phyloP scores from a whole-genome alignment of 2,329 filamentous ascomycete genomes.

The Chaetomiaceae sp. region DNA sequence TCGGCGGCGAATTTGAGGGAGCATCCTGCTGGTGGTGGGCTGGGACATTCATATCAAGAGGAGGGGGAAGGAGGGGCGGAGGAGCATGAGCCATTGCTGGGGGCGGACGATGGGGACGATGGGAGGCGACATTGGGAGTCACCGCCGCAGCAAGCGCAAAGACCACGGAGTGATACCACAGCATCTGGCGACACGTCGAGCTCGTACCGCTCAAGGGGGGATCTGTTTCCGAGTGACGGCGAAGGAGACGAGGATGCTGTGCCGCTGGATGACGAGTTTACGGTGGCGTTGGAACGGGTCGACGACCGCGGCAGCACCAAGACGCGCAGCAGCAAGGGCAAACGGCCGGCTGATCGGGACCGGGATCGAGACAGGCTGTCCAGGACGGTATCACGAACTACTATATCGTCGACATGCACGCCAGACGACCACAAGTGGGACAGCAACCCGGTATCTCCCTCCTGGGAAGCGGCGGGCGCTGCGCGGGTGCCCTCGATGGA shows the following conservation, averaged over 20 bases:
- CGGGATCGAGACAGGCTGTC: slow-evolving; percentile 33
- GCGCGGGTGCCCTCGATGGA: slow-evolving; percentile 42
- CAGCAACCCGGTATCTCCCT: slow-evolving; percentile 18
- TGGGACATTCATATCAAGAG: slow-evolving; percentile 23
- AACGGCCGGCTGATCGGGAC: slow-evolving; percentile 38
- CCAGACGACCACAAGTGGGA: slow-evolving; percentile 19
- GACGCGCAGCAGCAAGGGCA: slow-evolving; percentile 56
- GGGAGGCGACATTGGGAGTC: background rate
- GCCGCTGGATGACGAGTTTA: slow-evolving; percentile 89
- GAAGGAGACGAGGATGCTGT: slow-evolving; percentile 88
- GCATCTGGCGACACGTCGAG: slow-evolving; percentile 78
- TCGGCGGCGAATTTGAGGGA: slow-evolving; percentile 88
- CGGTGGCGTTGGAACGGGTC: slow-evolving; percentile 71
- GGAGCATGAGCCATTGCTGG: slow-evolving; percentile 68
- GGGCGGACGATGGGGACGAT: slow-evolving; percentile 45
- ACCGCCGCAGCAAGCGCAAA: slow-evolving; percentile 29
- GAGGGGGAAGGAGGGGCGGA: slow-evolving; percentile 21
- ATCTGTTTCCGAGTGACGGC: slow-evolving; percentile 83
- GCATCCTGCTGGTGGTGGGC: slow-evolving; percentile 58
- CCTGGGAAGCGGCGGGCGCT: slow-evolving; percentile 5
- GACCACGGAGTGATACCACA: slow-evolving; percentile 71
- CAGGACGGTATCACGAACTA: slow-evolving; percentile 55
- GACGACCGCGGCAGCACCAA: slow-evolving; percentile 68
- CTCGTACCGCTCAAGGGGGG: slow-evolving; percentile 80
- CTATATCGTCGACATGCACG: slow-evolving; percentile 41